Percentiles rank a stretch among this genome's conserved stretches.
phyloP scores from a whole-genome alignment of 331 rosid species.

The Stylosanthes scabra region DNA sequence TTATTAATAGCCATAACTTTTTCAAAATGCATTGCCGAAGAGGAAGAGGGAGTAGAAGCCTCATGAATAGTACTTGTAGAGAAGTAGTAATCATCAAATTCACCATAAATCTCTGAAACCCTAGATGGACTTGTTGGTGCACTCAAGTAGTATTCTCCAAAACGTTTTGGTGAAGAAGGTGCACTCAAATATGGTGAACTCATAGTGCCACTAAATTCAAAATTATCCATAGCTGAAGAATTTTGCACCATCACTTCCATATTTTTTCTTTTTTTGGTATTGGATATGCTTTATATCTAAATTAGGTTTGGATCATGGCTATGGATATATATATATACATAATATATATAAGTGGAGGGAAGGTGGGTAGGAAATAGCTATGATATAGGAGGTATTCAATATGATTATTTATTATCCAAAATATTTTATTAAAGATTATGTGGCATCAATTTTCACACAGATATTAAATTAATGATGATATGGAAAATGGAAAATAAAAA shows the following conservation, averaged over 20 bases:
- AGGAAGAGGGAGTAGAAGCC: background rate
- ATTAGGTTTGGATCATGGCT: background rate
- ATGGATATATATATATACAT: background rate
- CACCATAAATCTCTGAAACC: constrained; percentile 49
- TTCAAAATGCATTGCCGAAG: constrained; percentile 12
- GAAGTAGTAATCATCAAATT: constrained; percentile 53
- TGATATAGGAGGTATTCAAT: too few relatives aligned
- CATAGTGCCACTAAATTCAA: constrained; percentile 53
- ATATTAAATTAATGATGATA: too few relatives aligned
- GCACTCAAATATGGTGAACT: constrained; percentile 55
- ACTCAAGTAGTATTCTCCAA: constrained; percentile 71
- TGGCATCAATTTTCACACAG: too few relatives aligned
- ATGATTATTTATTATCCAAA: too few relatives aligned
- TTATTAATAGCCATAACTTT: background rate
- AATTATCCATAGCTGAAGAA: constrained; percentile 51
- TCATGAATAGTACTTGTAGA: background rate
- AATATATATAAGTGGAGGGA: constrained; percentile 17
- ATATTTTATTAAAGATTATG: too few relatives aligned
- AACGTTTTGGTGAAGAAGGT: constrained; percentile 75
- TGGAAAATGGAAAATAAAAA: too few relatives aligned
- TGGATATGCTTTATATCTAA: constrained; percentile 8
- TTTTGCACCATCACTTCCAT: constrained; percentile 77
- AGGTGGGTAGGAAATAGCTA: constrained; percentile 15
- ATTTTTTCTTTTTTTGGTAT: background rate
- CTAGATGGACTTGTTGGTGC: constrained; percentile 88